Conservation (phyloP, 805 yeast genomes). For the Saturnispora besseyi region DNA sequence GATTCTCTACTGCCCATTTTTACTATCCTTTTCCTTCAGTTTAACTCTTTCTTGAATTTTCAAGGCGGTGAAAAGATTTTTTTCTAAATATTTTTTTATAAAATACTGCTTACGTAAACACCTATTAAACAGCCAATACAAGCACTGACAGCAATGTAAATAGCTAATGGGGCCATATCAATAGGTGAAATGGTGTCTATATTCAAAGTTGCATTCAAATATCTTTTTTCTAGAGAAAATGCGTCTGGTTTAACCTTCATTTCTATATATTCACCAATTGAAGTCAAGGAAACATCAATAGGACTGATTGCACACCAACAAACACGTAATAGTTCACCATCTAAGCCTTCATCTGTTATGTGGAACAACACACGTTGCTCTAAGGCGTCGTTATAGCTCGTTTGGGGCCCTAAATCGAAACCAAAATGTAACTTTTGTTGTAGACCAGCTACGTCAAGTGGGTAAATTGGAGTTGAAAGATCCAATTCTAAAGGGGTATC, state of each 20-base stretch:
- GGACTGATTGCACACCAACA: conserved; percentile 26
- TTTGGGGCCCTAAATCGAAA: not conserved
- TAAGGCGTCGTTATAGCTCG: not conserved
- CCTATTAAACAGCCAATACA: not conserved
- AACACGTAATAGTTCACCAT: conserved; percentile 4
- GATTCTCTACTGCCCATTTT: not conserved
- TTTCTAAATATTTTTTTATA: not conserved
- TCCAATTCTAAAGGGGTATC: not conserved
- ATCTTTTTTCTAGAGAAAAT: not conserved
- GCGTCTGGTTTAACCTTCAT: not conserved
- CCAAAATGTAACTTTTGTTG: not conserved
- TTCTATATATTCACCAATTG: not conserved
- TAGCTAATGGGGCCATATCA: not conserved
- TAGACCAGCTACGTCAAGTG: not conserved
- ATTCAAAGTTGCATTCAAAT: not conserved
- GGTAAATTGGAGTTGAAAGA: not conserved
- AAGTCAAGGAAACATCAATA: conserved; percentile 6
- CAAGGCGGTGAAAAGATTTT: conserved; percentile 5
- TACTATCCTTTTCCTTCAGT: not conserved
- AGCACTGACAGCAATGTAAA: not conserved
- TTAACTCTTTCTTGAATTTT: not conserved
- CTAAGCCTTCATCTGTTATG: not conserved
- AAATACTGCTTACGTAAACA: not conserved
- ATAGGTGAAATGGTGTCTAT: not conserved
- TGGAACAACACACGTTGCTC: not conserved